A percentile compares a stretch with the other conserved stretches of the same genome.
Conservation (phyloP, 805 yeast species). For the Barnettozyma populi region DNA sequence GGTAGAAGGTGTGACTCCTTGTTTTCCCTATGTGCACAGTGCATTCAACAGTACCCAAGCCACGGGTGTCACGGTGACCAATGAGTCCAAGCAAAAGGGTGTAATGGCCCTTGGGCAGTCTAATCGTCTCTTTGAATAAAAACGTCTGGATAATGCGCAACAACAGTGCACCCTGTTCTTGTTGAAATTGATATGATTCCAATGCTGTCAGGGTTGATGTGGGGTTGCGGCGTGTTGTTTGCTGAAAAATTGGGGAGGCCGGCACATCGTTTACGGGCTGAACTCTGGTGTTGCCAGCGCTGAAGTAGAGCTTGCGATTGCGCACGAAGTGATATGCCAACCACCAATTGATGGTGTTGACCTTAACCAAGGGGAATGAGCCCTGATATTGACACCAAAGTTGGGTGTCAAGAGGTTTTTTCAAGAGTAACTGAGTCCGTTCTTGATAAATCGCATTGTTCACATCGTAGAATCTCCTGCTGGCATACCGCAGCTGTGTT, state of each 20-base stretch:
- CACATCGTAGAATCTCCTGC: neutral
- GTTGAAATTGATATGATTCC: neutral
- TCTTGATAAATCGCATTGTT: neutral
- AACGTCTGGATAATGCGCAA: neutral
- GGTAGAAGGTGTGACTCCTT: neutral
- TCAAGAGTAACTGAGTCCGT: neutral
- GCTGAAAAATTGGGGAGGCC: neutral
- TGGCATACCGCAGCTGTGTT: neutral
- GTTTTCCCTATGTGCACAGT: neutral
- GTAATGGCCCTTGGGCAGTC: neutral
- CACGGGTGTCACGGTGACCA: neutral
- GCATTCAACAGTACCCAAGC: neutral
- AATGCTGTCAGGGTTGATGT: neutral
- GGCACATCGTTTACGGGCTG: conserved; percentile 1
- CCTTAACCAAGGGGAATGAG: neutral
- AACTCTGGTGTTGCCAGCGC: neutral
- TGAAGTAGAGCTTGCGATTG: conserved; percentile 1
- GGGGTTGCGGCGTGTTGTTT: neutral
- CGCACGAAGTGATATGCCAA: neutral
- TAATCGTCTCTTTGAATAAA: neutral
- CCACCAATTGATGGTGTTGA: neutral
- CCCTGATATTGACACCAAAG: neutral
- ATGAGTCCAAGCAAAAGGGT: neutral
- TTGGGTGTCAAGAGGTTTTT: neutral
- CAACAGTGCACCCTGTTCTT: neutral